These are phyloP conservation scores for Apostasia shenzhenica DNA, from an alignment of 106 monocot species.

Conservation along the genomic window DNA sequence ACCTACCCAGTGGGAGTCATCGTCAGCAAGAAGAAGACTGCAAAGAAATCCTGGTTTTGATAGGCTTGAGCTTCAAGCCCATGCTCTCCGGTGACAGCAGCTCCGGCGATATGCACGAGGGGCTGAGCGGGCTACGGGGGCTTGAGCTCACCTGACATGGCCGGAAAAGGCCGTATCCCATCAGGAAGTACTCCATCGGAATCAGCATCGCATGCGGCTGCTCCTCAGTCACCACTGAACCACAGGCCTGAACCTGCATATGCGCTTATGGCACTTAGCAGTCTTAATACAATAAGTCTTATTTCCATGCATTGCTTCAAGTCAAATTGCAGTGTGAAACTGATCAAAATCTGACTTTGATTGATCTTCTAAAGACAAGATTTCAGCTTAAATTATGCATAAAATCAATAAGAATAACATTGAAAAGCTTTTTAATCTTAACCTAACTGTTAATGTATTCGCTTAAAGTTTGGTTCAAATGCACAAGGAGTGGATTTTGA, in stretches of 20 bases:
- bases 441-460: too few relatives aligned
- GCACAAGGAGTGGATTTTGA: too few relatives aligned
- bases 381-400: too few relatives aligned
- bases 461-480: too few relatives aligned
- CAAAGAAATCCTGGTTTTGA: conserved; percentile 44
- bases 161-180: conserved; percentile 44
- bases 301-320: too few relatives aligned
- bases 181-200: conserved; percentile 64
- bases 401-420: too few relatives aligned
- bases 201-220: conserved; percentile 71
- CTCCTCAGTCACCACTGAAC: conserved; percentile 83
- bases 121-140: conserved; percentile 65
- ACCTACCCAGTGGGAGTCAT: neutral
- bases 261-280: neutral
- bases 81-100: conserved; percentile 70
- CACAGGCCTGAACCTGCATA: conserved; percentile 50
- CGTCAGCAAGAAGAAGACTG: neutral
- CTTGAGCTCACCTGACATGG: conserved; percentile 37
- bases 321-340: too few relatives aligned
- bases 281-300: neutral
- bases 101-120: conserved; percentile 61
- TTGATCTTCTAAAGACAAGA: too few relatives aligned
- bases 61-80: conserved; percentile 73
- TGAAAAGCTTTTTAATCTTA: too few relatives aligned
- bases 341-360: too few relatives aligned